Conservation (phyloP, 495 filamentous ascomycete genomes). For the Darksidea phi region DNA sequence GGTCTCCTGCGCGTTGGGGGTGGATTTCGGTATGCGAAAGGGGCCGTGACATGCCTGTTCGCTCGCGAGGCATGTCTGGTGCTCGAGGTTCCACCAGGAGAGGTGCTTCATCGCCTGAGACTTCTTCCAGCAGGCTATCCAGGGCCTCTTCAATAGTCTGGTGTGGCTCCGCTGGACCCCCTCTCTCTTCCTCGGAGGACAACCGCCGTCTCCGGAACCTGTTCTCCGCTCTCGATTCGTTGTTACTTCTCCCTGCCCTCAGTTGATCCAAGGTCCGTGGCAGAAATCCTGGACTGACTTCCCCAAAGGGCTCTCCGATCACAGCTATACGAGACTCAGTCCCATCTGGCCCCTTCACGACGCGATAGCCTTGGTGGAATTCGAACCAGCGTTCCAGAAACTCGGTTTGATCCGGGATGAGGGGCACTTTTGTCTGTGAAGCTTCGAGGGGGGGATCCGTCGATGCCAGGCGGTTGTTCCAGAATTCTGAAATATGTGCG, state of each 20-base stretch:
- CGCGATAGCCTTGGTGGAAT: conserved; percentile 46
- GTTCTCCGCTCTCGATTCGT: conserved; percentile 19
- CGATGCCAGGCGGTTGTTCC: conserved; percentile 43
- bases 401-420: conserved; percentile 44
- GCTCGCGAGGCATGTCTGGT: not conserved
- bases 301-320: conserved; percentile 43
- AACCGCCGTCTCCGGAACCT: conserved; percentile 5
- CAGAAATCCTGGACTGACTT: conserved; percentile 47
- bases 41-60: conserved; percentile 3
- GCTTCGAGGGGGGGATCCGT: conserved; percentile 37
- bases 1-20: conserved; percentile 30
- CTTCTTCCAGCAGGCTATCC: conserved; percentile 39
- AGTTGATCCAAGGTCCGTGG: conserved; percentile 45
- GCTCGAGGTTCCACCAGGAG: not conserved
- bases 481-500: conserved; percentile 43
- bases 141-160: conserved; percentile 40
- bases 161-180: conserved; percentile 3
- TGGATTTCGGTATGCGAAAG: not conserved
- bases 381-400: conserved; percentile 49
- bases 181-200: conserved; percentile 13
- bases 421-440: conserved; percentile 43
- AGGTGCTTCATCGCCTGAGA: conserved; percentile 23
- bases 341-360: conserved; percentile 41
- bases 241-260: conserved; percentile 28
- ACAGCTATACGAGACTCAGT: conserved; percentile 43